Percentiles rank a stretch among this genome's conserved stretches.
Evolutionary conservation across 176 grass and related monocot species (phyloP).

Genomic region (Phoenix roebelenii): DNA sequence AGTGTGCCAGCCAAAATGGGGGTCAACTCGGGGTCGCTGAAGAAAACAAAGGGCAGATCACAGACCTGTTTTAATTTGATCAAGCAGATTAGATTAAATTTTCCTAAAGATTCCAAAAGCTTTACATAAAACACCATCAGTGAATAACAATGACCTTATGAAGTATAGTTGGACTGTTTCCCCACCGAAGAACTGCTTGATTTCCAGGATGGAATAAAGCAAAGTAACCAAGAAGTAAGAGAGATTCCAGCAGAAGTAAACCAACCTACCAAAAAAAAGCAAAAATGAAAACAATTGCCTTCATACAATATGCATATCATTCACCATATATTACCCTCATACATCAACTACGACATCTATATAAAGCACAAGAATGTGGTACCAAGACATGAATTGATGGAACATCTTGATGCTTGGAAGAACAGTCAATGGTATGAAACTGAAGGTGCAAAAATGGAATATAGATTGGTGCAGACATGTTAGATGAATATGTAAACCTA

Average conservation of each 20-base stretch:
- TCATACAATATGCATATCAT: too few species aligned
- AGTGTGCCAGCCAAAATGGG: constrained; percentile 84
- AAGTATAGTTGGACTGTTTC: constrained; percentile 98
- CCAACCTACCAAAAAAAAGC: constrained; percentile 46
- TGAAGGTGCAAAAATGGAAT: too few species aligned
- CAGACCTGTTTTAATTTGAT: constrained; percentile 59
- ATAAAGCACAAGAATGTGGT: too few species aligned
- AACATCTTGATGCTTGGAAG: too few species aligned
- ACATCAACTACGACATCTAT: too few species aligned
- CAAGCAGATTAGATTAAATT: constrained; percentile 31
- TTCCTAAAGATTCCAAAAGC: background rate
- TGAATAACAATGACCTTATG: constrained; percentile 58
- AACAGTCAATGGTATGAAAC: too few species aligned
- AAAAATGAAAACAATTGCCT: background rate
- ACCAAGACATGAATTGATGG: too few species aligned
- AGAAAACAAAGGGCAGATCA: constrained; percentile 95
- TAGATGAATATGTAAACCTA: too few species aligned
- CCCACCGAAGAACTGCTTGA: constrained; percentile 97
- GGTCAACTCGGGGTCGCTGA: constrained; percentile 73
- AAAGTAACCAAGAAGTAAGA: constrained; percentile 91
- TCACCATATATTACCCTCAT: too few species aligned
- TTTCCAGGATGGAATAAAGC: constrained; percentile 96
- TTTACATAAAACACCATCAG: constrained; percentile 6
- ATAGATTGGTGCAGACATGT: too few species aligned
- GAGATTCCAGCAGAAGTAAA: constrained; percentile 76